Conservation (phyloP, 805 yeast species). For the Teunomyces atbi region DNA sequence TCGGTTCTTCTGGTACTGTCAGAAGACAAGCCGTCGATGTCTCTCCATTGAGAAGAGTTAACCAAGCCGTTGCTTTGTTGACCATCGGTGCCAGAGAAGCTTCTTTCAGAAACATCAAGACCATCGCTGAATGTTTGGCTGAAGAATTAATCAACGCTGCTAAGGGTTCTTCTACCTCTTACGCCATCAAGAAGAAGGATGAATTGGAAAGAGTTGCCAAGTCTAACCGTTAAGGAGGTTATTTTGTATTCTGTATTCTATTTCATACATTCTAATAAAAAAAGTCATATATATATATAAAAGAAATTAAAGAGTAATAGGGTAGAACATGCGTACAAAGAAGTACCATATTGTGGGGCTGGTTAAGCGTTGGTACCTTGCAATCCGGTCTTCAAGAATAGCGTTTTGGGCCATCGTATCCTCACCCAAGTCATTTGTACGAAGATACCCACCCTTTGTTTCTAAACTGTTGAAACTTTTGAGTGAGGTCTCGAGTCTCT, state of each 20-base stretch:
- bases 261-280: conserved; percentile 17
- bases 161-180: conserved; percentile 99
- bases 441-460: conserved; percentile 1
- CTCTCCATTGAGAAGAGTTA: conserved; percentile 99
- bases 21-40: conserved; percentile 99
- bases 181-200: conserved; percentile 99
- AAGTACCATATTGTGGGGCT: background rate
- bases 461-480: background rate
- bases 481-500: conserved; percentile 1
- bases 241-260: conserved; percentile 25
- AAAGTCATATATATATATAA: conserved; percentile 9
- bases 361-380: conserved; percentile 2
- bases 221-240: conserved; percentile 91
- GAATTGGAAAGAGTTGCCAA: conserved; percentile 99
- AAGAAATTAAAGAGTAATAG: background rate
- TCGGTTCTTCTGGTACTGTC: conserved; percentile 99
- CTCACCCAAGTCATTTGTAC: background rate
- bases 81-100: conserved; percentile 99
- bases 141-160: conserved; percentile 99
- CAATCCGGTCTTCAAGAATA: conserved; percentile 2
- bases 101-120: conserved; percentile 99
- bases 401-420: background rate
- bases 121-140: conserved; percentile 99
- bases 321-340: conserved; percentile 5
- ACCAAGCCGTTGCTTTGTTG: conserved; percentile 97